Conservation (phyloP, 2,329 filamentous ascomycete species). For the Fusarium nanum region DNA sequence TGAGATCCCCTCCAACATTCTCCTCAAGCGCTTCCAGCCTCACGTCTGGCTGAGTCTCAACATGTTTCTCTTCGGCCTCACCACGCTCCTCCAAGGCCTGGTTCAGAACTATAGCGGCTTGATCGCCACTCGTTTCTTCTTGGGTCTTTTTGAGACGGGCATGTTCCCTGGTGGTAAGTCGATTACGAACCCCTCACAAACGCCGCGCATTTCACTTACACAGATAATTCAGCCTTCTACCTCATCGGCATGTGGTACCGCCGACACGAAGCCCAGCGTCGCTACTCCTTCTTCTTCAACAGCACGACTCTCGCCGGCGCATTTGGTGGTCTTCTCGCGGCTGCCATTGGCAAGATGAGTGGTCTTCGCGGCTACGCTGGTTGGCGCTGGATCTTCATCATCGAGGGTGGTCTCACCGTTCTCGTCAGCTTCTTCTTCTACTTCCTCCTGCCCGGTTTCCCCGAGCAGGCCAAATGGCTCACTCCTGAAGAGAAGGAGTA, state of each 20-base stretch:
- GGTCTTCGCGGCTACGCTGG: constrained; percentile 73
- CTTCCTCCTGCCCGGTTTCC: constrained; percentile 79
- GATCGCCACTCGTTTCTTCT: constrained; percentile 84
- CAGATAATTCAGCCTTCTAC: constrained; percentile 64
- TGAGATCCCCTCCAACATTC: constrained; percentile 75
- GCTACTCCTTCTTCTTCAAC: constrained; percentile 94
- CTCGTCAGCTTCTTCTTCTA: constrained; percentile 71
- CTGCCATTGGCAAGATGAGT: constrained; percentile 90
- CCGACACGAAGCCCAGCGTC: constrained; percentile 86
- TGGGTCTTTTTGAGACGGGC: constrained; percentile 80
- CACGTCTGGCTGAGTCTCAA: constrained; percentile 80
- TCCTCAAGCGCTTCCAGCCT: constrained; percentile 72
- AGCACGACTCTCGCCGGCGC: constrained; percentile 83
- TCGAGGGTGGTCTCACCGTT: constrained; percentile 76
- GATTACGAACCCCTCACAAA: background rate
- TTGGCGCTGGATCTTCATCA: constrained; percentile 87
- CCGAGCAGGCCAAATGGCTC: constrained; percentile 79
- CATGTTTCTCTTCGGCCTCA: constrained; percentile 86
- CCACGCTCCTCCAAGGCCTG: constrained; percentile 80
- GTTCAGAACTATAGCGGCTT: constrained; percentile 82
- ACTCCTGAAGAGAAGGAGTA: constrained; percentile 75
- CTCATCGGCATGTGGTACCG: constrained; percentile 91
- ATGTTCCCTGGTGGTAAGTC: constrained; percentile 68
- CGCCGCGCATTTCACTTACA: constrained; percentile 54
- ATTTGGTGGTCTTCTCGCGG: constrained; percentile 87